Percentiles rank a stretch among this genome's conserved stretches.
Evolutionary conservation across 306 rosid species (phyloP).

Genomic region (Vicia sativa): DNA sequence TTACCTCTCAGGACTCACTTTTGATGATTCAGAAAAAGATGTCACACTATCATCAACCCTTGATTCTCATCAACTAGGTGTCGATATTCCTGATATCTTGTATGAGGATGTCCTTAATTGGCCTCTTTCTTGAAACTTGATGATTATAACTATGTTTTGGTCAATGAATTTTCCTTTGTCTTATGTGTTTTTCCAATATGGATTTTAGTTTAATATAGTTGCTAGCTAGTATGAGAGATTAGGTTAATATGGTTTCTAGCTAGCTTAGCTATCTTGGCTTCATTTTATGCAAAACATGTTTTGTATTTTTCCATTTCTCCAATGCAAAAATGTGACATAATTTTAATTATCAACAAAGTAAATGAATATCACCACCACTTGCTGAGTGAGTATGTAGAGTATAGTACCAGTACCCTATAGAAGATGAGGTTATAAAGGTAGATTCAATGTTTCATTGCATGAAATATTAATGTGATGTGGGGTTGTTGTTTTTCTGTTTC

Average conservation of each 20-base stretch:
- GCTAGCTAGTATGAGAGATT: neutral
- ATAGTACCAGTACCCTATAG: neutral
- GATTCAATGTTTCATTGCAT: constrained; percentile 13
- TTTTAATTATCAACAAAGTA: neutral
- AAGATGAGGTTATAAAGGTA: neutral
- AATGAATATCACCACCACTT: no score
- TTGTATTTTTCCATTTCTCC: constrained; percentile 12
- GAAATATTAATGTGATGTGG: neutral
- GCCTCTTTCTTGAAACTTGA: constrained; percentile 5
- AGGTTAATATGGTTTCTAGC: neutral
- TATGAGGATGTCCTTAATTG: constrained; percentile 23
- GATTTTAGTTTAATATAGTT: neutral
- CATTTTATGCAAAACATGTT: neutral
- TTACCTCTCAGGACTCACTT: constrained; percentile 41
- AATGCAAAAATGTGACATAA: neutral
- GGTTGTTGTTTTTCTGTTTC: neutral
- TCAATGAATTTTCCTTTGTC: neutral
- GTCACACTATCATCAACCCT: constrained; percentile 35
- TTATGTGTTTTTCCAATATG: neutral
- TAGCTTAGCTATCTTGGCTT: constrained; percentile 12
- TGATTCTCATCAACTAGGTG: constrained; percentile 26
- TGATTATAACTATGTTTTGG: constrained; percentile 11
- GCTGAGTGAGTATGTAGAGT: neutral
- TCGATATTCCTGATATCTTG: constrained; percentile 16
- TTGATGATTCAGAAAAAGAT: constrained; percentile 30